These are phyloP conservation scores for Fusarium domesticum DNA, from an alignment of 2,329 filamentous ascomycete genomes.

Conservation along the genomic window DNA sequence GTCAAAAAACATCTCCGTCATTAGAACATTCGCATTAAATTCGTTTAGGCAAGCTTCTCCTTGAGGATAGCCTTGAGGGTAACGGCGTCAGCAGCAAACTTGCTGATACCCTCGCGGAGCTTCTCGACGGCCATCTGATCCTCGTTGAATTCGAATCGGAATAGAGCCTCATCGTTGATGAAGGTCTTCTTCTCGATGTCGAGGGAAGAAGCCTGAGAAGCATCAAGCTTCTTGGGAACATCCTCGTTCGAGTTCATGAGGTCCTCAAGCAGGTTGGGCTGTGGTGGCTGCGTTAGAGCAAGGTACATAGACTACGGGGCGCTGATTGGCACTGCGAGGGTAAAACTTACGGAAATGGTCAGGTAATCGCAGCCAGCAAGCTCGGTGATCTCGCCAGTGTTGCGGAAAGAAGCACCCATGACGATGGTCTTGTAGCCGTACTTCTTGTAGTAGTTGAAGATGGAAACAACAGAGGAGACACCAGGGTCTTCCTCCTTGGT, in stretches of 20 bases:
- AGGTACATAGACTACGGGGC: conserved; percentile 5
- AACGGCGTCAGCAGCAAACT: conserved; percentile 93
- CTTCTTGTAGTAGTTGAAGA: conserved; percentile 99
- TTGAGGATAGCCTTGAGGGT: conserved; percentile 91
- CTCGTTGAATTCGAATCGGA: conserved; percentile 99
- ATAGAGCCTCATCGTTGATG: conserved; percentile 81
- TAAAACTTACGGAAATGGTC: conserved; percentile 78
- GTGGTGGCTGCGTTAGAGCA: conserved; percentile 14
- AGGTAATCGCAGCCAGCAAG: conserved; percentile 98
- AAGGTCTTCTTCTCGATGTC: conserved; percentile 86
- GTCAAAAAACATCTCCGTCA: conserved; percentile 6
- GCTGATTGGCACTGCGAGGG: background rate
- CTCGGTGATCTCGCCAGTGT: conserved; percentile 94
- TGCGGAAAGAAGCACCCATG: conserved; percentile 99
- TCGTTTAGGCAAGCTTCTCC: conserved; percentile 67
- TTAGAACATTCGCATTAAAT: conserved; percentile 2
- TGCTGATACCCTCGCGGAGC: conserved; percentile 98
- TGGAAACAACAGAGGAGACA: conserved; percentile 87
- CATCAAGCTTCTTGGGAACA: conserved; percentile 91
- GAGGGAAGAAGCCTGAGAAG: conserved; percentile 60
- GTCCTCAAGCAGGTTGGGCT: conserved; percentile 92
- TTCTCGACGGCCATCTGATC: conserved; percentile 99
- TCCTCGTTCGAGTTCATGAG: conserved; percentile 77
- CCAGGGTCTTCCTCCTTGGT: conserved; percentile 86
- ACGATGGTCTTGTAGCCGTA: conserved; percentile 98